These are phyloP conservation scores for Russula olivacea DNA, from an alignment of 768 basidiomycete species.

Conservation along the genomic window DNA sequence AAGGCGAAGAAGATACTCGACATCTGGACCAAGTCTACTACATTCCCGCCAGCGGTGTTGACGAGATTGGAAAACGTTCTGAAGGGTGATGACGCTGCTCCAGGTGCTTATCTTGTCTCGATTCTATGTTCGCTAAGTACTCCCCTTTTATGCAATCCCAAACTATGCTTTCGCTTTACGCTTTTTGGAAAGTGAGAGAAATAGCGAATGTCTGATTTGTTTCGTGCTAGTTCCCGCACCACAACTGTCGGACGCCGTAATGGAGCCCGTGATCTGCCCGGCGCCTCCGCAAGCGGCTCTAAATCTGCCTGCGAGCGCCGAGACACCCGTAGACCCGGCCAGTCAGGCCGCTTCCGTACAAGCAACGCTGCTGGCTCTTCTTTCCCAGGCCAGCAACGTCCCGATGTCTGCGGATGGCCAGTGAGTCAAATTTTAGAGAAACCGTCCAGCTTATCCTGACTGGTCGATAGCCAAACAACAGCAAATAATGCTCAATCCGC, in stretches of 20 bases:
- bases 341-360: constrained; percentile 42
- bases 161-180: constrained; percentile 46
- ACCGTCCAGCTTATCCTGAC: constrained; percentile 8
- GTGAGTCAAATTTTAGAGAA: constrained; percentile 34
- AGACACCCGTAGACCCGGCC: constrained; percentile 29
- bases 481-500: constrained; percentile 44
- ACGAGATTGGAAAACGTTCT: constrained; percentile 65
- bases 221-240: constrained; percentile 31
- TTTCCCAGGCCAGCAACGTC: constrained; percentile 58
- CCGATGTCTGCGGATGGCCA: constrained; percentile 30
- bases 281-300: constrained; percentile 24
- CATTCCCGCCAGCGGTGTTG: constrained; percentile 76
- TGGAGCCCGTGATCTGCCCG: constrained; percentile 17
- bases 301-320: constrained; percentile 25
- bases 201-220: constrained; percentile 46
- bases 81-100: constrained; percentile 51
- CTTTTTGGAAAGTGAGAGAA: constrained; percentile 49
- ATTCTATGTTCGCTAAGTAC: constrained; percentile 77
- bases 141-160: constrained; percentile 61
- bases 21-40: constrained; percentile 90
- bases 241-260: constrained; percentile 22
- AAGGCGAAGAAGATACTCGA: constrained; percentile 96
- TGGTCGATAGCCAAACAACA: constrained; percentile 49
- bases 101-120: constrained; percentile 82
- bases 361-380: constrained; percentile 60